phyloP scores from a whole-genome alignment of 208 protist genomes.

The Histomonas meleagridis region DNA sequence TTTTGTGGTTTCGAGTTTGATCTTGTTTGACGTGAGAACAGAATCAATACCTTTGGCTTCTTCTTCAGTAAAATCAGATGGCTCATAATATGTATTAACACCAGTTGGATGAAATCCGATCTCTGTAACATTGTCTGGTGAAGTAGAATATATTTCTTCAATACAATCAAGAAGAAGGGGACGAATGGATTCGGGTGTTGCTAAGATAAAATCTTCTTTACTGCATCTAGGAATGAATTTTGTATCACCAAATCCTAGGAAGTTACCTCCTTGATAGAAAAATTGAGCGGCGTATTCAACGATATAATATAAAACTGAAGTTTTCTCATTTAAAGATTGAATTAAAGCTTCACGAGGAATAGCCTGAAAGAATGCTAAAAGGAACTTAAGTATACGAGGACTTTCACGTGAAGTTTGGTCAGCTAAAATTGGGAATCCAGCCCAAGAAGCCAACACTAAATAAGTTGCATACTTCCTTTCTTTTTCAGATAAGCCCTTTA shows the following conservation, averaged over 20 bases:
- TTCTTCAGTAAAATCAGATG: background rate
- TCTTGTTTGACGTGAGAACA: background rate
- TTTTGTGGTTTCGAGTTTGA: background rate
- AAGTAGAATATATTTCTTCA: background rate
- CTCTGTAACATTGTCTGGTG: background rate
- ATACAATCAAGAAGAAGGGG: background rate
- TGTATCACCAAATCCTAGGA: constrained; percentile 24
- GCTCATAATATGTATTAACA: background rate
- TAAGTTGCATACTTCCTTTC: background rate
- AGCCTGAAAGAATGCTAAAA: background rate
- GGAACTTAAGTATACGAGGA: background rate
- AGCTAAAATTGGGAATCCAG: background rate
- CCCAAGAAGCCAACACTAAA: background rate
- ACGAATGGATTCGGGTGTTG: no score
- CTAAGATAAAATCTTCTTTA: background rate
- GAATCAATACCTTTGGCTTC: background rate
- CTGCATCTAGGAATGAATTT: background rate
- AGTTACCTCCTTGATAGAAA: constrained; percentile 12
- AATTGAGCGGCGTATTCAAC: background rate
- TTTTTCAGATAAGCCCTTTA: background rate
- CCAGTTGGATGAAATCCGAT: background rate
- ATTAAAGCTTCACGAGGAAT: background rate
- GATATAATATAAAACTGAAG: background rate
- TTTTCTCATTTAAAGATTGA: background rate
- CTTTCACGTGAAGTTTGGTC: background rate